phyloP scores from a whole-genome alignment of 768 basidiomycete species.

The Kondoa subrosea region DNA sequence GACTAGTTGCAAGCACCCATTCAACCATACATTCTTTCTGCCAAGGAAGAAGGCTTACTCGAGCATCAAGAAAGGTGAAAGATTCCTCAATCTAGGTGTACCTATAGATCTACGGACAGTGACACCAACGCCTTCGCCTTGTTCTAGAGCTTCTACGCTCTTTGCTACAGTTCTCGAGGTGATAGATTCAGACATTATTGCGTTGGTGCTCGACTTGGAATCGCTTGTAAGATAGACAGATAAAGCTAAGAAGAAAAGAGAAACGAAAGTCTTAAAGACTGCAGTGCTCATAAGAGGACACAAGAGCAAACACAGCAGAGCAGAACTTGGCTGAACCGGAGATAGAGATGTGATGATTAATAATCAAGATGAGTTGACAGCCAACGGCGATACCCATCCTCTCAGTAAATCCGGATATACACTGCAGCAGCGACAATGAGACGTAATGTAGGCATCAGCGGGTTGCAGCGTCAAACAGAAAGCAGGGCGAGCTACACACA shows the following conservation, averaged over 20 bases:
- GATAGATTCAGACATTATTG: not conserved
- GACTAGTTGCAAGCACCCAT: conserved; percentile 37
- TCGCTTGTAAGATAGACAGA: not conserved
- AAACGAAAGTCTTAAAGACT: no score
- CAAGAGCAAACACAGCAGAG: no score
- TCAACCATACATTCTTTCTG: conserved; percentile 11
- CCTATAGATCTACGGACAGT: conserved; percentile 77
- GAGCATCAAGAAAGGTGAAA: conserved; percentile 75
- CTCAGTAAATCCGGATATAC: not conserved
- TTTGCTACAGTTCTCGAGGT: conserved; percentile 15
- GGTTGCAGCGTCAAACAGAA: conserved; percentile 71
- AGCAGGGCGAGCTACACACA: conserved; percentile 62
- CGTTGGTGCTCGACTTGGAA: not conserved
- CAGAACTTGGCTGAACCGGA: no score
- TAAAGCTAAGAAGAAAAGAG: not conserved
- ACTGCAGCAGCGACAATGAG: conserved; percentile 9
- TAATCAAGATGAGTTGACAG: not conserved
- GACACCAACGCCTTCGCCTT: conserved; percentile 51
- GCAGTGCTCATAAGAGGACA: no score
- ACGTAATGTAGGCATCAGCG: conserved; percentile 68
- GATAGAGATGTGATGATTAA: no score
- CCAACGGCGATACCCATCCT: not conserved
- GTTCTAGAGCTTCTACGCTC: conserved; percentile 23
- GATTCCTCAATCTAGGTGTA: conserved; percentile 49
- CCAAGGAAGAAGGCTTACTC: conserved; percentile 15